Base-by-base conservation (phyloP, 2,329 filamentous ascomycete genomes). In the Capronia epimyces region DNA sequence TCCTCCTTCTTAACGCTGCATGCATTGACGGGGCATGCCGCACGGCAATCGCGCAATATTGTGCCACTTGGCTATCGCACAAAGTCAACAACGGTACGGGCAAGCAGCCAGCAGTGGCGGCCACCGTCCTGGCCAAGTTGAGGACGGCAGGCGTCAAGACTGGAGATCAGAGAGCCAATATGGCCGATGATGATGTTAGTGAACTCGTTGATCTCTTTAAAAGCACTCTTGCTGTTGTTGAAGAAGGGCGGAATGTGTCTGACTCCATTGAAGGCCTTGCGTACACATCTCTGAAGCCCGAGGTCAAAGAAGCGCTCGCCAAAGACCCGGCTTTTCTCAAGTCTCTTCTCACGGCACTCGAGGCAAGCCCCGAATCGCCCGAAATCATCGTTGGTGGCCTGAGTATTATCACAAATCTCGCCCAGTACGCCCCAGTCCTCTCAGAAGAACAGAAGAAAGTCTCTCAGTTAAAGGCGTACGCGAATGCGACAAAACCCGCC, bases 361-460 rank as follows among this genome's bases (percentile, higher is more conserved):
- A 71, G 31, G 60, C 62, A 10, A 66, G 82, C 6, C 73, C 75
- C 18, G 75, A 80, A 9, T 81, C 83, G 57, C 85, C 86, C 1
- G 83, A 86, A 10, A 73, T 86, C 20, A 84, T 89, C 0, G 96
- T 95, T 64, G 91, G 91, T 42, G 86, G 83, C 15, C 75, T 98
- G 34, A 95, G 86, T 64, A 86, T 96, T 48, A 79, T 97, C 58
- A 75, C 82, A 48, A 96, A 97, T 64, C 73, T 98, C 45, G 95
- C 89, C 12, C 77, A 80, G 24, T 97, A 95, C 65, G 78, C 81
- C 34, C 89, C 89, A 5, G 74, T 75, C 6, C 75, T 90, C 34
- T 84, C 88, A 0, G 91, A 96, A 57, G 93, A 98, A 68, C 86
- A 96, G 63, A 93, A 91, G 71, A 89, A 87, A 64, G 88, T 98